Conservation (phyloP, 140 eudicot species). For the Ambrosia hybrid region DNA sequence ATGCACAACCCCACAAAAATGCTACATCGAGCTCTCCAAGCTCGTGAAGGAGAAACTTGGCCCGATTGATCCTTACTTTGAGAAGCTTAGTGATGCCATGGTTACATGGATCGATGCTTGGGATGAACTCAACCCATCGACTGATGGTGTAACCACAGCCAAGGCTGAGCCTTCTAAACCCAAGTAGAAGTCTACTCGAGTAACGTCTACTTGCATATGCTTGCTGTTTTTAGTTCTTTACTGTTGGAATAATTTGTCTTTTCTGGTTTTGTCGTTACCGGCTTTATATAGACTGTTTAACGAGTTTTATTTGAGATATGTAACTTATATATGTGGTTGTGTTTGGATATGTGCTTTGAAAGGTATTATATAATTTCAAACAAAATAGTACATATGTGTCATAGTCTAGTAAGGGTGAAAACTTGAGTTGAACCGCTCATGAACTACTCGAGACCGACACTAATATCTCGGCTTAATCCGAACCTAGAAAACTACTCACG, state of each 20-base stretch:
- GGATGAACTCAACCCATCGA: slow-evolving; percentile 50
- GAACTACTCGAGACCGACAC: too few relatives aligned
- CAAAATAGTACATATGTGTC: too few relatives aligned
- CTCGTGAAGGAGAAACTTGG: slow-evolving; percentile 59
- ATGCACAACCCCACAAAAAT: slow-evolving; percentile 46
- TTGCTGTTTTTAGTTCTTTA: neutral
- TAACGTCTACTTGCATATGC: neutral
- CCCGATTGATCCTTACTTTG: slow-evolving; percentile 52
- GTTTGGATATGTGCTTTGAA: neutral
- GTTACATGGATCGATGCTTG: slow-evolving; percentile 61
- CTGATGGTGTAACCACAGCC: slow-evolving; percentile 21
- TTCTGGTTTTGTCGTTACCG: slow-evolving; percentile 9
- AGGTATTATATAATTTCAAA: neutral
- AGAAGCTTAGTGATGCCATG: slow-evolving; percentile 51
- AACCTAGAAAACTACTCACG: too few relatives aligned
- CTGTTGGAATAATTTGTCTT: slow-evolving; percentile 5
- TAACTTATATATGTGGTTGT: slow-evolving; percentile 7
- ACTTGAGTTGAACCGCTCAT: too few relatives aligned
- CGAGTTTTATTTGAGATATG: slow-evolving; percentile 20
- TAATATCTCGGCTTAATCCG: too few relatives aligned
- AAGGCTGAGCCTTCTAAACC: slow-evolving; percentile 22
- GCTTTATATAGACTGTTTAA: slow-evolving; percentile 22
- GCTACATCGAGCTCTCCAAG: slow-evolving; percentile 53
- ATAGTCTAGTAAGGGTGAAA: too few relatives aligned
- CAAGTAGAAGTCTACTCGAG: slow-evolving; percentile 19